Conservation (phyloP, 345 rosid species). For the Eucalyptus leucophloia region DNA sequence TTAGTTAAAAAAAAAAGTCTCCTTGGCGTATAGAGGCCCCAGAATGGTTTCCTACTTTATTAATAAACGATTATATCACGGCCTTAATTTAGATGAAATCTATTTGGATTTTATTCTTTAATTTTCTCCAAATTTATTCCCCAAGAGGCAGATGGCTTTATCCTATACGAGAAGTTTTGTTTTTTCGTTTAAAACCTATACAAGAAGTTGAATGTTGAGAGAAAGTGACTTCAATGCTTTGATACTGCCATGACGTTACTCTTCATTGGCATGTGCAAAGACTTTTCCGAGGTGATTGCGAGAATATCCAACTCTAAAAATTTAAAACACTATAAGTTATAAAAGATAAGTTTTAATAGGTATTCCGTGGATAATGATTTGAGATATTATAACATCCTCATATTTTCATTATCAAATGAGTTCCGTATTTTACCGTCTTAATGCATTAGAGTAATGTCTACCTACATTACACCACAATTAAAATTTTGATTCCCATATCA, state of each 20-base stretch:
- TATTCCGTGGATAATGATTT: not conserved
- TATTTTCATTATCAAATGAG: not conserved
- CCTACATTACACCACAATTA: not conserved
- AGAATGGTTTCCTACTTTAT: not conserved
- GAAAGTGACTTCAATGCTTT: not conserved
- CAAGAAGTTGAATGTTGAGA: not conserved
- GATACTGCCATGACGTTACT: not conserved
- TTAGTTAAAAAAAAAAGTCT: not conserved
- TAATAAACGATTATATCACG: not conserved
- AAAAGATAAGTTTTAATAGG: not conserved
- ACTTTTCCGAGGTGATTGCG: not conserved
- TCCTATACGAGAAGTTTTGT: not conserved
- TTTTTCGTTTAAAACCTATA: no score
- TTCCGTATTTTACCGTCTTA: not conserved
- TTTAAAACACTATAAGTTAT: not conserved
- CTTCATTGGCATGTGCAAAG: not conserved
- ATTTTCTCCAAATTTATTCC: not conserved
- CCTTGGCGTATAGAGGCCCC: not conserved
- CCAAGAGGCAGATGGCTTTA: not conserved
- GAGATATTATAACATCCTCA: not conserved
- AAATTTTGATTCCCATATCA: not conserved
- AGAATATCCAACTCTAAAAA: not conserved
- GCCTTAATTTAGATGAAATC: no score
- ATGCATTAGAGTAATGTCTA: not conserved
- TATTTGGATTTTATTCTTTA: not conserved